These are phyloP conservation scores for Phytophthora pluvialis DNA, from an alignment of 352 stramenopile genomes.

Conservation along the genomic window DNA sequence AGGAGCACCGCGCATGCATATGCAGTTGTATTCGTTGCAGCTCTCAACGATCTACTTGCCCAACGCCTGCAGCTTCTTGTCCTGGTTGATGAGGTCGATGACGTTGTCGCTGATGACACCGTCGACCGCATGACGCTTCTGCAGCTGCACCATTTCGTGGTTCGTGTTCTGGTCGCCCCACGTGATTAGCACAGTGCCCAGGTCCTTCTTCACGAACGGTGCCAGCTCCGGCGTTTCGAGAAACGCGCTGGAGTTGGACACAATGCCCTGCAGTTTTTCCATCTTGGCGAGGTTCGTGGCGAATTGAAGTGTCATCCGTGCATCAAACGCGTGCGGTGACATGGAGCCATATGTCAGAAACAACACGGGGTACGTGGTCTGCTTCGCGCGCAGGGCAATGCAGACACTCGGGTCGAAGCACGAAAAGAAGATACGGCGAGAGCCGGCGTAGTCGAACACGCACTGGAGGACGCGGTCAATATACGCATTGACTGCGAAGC, in stretches of 20 bases:
- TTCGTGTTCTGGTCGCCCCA: constrained; percentile 87
- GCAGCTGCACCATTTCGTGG: constrained; percentile 67
- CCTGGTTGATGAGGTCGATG: constrained; percentile 68
- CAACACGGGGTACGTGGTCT: constrained; percentile 76
- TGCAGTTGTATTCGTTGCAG: background rate
- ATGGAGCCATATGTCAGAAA: constrained; percentile 78
- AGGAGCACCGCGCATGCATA: background rate
- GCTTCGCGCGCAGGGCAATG: constrained; percentile 71
- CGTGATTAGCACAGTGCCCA: constrained; percentile 55
- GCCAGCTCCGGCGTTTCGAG: constrained; percentile 59
- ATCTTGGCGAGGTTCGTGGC: constrained; percentile 65
- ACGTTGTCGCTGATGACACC: constrained; percentile 88
- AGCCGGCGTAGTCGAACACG: constrained; percentile 69
- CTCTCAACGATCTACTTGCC: constrained; percentile 15
- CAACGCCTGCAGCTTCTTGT: constrained; percentile 41
- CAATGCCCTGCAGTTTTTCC: constrained; percentile 72
- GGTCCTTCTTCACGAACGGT: constrained; percentile 56
- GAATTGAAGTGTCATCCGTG: constrained; percentile 69
- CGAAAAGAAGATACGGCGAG: constrained; percentile 81
- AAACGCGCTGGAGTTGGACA: constrained; percentile 79
- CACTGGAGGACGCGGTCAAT: constrained; percentile 73
- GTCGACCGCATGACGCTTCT: constrained; percentile 74
- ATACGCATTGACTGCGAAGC: constrained; percentile 81
- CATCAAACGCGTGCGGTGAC: constrained; percentile 48
- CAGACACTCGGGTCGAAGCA: constrained; percentile 81